Evolutionary conservation across 306 rosid species (phyloP).

Genomic region (Morella rubra): DNA sequence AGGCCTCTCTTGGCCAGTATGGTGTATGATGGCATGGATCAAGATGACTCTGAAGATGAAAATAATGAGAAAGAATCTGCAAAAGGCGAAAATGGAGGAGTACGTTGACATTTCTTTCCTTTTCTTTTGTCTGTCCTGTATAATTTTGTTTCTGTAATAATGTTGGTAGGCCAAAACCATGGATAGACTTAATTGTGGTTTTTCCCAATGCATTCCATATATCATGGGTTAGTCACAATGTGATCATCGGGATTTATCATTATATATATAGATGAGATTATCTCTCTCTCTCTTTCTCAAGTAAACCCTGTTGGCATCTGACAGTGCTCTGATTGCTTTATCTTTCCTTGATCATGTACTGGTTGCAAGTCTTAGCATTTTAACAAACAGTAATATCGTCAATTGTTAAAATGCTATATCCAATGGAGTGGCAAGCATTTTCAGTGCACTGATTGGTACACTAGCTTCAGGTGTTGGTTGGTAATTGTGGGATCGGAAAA

Average conservation of each 20-base stretch:
- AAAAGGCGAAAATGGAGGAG: constrained; percentile 49
- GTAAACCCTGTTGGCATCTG: background rate
- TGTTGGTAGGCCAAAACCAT: background rate
- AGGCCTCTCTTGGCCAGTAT: constrained; percentile 50
- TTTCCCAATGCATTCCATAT: background rate
- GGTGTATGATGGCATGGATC: constrained; percentile 41
- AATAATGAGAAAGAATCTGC: constrained; percentile 40
- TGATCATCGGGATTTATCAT: background rate
- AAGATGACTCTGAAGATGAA: constrained; percentile 62
- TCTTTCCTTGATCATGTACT: background rate
- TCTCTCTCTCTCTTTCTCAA: background rate
- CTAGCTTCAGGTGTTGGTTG: background rate
- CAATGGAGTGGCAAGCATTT: background rate
- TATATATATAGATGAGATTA: background rate
- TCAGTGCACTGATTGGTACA: background rate
- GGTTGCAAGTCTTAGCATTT: constrained; percentile 4
- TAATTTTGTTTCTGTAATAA: constrained; percentile 24
- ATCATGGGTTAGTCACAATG: background rate
- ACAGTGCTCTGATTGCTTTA: background rate
- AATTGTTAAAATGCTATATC: background rate
- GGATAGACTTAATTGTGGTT: background rate
- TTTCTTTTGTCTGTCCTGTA: constrained; percentile 21
- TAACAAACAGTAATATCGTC: background rate
- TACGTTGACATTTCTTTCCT: constrained; percentile 30
- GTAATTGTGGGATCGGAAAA: background rate